A percentile compares a stretch with the other conserved stretches of the same genome.
Conservation (phyloP, 192 early-diverging fungal species). For the Pilaira anomala region DNA sequence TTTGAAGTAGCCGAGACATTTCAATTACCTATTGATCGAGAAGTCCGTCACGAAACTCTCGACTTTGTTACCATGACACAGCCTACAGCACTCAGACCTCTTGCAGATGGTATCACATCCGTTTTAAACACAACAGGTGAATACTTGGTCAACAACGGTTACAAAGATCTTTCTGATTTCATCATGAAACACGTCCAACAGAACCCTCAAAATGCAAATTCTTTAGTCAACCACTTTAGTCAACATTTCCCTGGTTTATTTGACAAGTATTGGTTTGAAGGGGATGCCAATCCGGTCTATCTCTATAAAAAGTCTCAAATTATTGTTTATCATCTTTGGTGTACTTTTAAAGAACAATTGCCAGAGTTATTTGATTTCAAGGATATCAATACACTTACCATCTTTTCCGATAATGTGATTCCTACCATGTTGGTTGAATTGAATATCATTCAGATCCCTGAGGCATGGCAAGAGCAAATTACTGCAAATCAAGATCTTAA, state of each 20-base stretch:
- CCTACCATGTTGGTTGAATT: slow-evolving; percentile 62
- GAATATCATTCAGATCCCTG: slow-evolving; percentile 47
- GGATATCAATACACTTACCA: slow-evolving; percentile 62
- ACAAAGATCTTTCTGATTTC: slow-evolving; percentile 65
- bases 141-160: slow-evolving; percentile 58
- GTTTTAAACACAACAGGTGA: slow-evolving; percentile 70
- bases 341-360: slow-evolving; percentile 54
- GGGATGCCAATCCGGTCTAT: slow-evolving; percentile 46
- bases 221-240: slow-evolving; percentile 58
- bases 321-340: slow-evolving; percentile 59
- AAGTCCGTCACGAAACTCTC: slow-evolving; percentile 53
- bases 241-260: slow-evolving; percentile 66
- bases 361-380: slow-evolving; percentile 58
- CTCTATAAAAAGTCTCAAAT: slow-evolving; percentile 79
- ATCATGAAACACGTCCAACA: slow-evolving; percentile 56
- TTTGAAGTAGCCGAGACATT: slow-evolving; percentile 66
- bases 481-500: slow-evolving; percentile 42
- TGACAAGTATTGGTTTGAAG: slow-evolving; percentile 55
- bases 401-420: slow-evolving; percentile 76
- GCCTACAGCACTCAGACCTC: slow-evolving; percentile 53
- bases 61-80: slow-evolving; percentile 64
- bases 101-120: slow-evolving; percentile 62
- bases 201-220: slow-evolving; percentile 43
- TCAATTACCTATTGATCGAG: slow-evolving; percentile 68
- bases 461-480: slow-evolving; percentile 47